Conservation (phyloP, 176 grass and related monocot species). For the Aegilops sharonensis region DNA sequence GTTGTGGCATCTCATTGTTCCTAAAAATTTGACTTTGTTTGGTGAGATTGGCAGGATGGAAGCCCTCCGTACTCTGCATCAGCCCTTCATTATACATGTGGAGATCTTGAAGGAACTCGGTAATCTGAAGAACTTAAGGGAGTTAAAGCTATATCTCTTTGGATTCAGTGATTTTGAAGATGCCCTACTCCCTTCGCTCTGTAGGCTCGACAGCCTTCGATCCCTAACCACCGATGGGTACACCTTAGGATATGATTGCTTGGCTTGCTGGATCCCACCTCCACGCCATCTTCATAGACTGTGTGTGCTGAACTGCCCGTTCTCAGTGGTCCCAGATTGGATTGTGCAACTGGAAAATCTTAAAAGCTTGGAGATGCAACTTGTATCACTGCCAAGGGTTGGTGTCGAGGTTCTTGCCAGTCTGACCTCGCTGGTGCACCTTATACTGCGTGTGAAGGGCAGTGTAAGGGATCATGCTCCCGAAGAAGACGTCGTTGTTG, state of each 20-base stretch:
- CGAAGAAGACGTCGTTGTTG: not conserved
- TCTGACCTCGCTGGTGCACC: not conserved
- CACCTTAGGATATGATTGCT: not conserved
- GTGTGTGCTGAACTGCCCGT: not conserved
- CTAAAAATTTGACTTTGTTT: fast-evolving
- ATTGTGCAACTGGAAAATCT: not conserved
- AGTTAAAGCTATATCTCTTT: not conserved
- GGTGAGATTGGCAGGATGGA: not conserved
- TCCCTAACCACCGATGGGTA: not conserved
- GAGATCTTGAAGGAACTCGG: not conserved
- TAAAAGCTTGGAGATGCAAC: not conserved
- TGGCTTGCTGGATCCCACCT: not conserved
- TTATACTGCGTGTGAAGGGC: not conserved
- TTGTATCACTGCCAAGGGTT: not conserved
- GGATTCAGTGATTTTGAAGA: no score
- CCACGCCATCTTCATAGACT: not conserved
- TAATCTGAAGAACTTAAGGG: not conserved
- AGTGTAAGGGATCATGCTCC: not conserved
- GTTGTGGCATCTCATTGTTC: not conserved
- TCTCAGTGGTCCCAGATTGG: not conserved
- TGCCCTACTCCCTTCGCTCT: not conserved
- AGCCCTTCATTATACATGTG: not conserved
- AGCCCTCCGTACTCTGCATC: not conserved
- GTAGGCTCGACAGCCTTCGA: not conserved
- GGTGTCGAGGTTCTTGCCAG: not conserved